Evolutionary conservation across 352 stramenopile genomes (phyloP), one percentile per base, ranked within the genome.

Genomic region (Pythium aquatile): DNA sequence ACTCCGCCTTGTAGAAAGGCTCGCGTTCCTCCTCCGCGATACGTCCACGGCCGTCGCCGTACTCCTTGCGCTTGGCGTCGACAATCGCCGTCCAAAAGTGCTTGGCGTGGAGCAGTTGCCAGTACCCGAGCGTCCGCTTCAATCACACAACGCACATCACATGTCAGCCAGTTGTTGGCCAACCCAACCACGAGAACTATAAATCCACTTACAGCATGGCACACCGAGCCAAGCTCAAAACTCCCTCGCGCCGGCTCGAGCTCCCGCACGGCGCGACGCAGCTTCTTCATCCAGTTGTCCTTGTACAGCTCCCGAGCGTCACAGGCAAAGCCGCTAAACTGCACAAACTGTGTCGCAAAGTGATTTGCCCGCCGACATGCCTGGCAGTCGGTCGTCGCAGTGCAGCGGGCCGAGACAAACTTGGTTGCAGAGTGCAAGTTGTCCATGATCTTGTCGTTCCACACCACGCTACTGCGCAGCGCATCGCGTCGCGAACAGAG

Each of bases 51-150:
- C 59, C 70, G 57, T 87, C 74, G 0, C 74, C 60, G 61, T 37
- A 71, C 42, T 79, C 62, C 14, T 74, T 75, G 17, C 73, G 66
- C 66, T 91, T 91, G 10, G 78, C 79, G 35, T 91, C 81, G 30
- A 95, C 73, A 2, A 93, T n/a, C 16, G 77, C 76, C 8, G 79
- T 88, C 82, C 81, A 91, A 48, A 91, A 91, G 17, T 79, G 83
- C 58, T 95, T 95, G 32, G 86, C 81, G 33, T 95, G 86, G 7
- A 91, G 73, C 32, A 95, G 44, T 46, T 92, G 78, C 86, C 86
- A 95, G 61, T 86, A 95, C 3, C 73, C 75, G 32, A 93, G 63
- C 5, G 79, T 88, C 26, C 86, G 79, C 86, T 94, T 39, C 24
- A 63, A 26, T 46, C 8, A 44, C 44, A 42, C 24, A 11, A 58